Conservation (phyloP, 169 alveolate genomes). For the Plasmodium sp. region DNA sequence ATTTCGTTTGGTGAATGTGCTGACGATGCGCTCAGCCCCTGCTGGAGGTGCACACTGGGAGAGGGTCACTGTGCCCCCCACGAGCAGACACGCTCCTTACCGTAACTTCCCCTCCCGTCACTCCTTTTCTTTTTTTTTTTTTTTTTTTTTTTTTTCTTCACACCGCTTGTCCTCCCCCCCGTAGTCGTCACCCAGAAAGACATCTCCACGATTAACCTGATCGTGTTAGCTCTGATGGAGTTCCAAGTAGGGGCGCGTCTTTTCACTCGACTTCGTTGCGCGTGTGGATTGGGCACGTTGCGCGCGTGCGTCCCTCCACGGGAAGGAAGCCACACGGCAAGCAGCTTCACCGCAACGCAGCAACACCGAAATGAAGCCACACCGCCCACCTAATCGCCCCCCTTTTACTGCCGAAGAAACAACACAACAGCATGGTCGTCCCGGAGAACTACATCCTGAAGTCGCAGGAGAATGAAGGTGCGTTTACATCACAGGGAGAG, state of each 20-base stretch:
- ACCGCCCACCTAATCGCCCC: background rate
- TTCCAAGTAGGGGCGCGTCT: background rate
- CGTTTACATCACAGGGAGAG: background rate
- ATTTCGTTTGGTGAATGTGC: background rate
- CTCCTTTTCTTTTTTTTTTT: background rate
- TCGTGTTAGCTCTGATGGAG: slow-evolving; percentile 64
- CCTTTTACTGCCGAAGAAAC: slow-evolving; percentile 13
- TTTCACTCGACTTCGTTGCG: background rate
- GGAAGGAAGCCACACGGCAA: background rate
- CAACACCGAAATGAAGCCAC: too few species aligned
- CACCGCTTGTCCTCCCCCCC: background rate
- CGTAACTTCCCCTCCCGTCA: background rate
- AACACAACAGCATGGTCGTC: slow-evolving; percentile 25
- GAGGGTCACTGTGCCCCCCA: background rate
- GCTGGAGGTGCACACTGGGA: background rate
- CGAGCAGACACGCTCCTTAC: background rate
- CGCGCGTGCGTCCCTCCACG: background rate
- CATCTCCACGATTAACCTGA: slow-evolving; percentile 30
- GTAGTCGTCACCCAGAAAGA: slow-evolving; percentile 70
- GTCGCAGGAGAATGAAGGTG: slow-evolving; percentile 53
- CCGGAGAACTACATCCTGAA: slow-evolving; percentile 53
- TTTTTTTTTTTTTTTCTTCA: background rate
- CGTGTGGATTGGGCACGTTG: background rate
- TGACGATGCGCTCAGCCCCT: background rate
- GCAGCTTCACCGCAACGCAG: background rate